phyloP scores from a whole-genome alignment of 1,284 basidiomycete genomes.

The Mixia osmundae region DNA sequence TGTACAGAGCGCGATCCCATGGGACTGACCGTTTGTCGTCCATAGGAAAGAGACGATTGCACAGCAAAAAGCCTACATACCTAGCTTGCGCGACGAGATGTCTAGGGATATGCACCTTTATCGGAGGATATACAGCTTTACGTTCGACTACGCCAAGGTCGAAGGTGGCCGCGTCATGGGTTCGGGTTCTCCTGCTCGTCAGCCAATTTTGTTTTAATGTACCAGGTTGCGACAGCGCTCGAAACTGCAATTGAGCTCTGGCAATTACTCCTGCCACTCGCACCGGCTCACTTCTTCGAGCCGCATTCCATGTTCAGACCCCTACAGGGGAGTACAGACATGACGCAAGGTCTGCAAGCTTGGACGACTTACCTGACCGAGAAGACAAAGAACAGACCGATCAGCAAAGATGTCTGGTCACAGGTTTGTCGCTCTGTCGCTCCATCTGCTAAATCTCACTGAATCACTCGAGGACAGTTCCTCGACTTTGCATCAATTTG shows the following conservation, averaged over 20 bases:
- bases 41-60: slow-evolving; percentile 44
- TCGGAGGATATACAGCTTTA: slow-evolving; percentile 62
- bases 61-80: slow-evolving; percentile 38
- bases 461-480: slow-evolving; percentile 1
- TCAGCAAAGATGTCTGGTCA: slow-evolving; percentile 8
- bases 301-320: slow-evolving; percentile 2
- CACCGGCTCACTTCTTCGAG: slow-evolving; percentile 23
- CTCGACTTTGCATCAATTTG: slow-evolving; percentile 7
- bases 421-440: slow-evolving; percentile 4
- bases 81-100: slow-evolving; percentile 37
- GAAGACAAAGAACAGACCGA: slow-evolving; percentile 6
- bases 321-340: too few relatives aligned
- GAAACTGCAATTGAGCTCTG: slow-evolving; percentile 65
- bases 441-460: not conserved
- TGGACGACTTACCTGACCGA: slow-evolving; percentile 4
- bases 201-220: not conserved
- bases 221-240: slow-evolving; percentile 26
- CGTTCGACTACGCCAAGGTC: slow-evolving; percentile 59
- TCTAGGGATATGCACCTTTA: slow-evolving; percentile 49
- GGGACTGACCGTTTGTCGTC: not conserved
- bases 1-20: not conserved
- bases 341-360: too few relatives aligned
- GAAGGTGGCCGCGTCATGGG: slow-evolving; percentile 30
- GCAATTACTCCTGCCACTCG: slow-evolving; percentile 51
- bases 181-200: not conserved